Percentiles rank a stretch among this genome's conserved stretches.
These are phyloP conservation scores for Leishmania guyanensis DNA, from an alignment of 208 protist species.

Conservation along the genomic window DNA sequence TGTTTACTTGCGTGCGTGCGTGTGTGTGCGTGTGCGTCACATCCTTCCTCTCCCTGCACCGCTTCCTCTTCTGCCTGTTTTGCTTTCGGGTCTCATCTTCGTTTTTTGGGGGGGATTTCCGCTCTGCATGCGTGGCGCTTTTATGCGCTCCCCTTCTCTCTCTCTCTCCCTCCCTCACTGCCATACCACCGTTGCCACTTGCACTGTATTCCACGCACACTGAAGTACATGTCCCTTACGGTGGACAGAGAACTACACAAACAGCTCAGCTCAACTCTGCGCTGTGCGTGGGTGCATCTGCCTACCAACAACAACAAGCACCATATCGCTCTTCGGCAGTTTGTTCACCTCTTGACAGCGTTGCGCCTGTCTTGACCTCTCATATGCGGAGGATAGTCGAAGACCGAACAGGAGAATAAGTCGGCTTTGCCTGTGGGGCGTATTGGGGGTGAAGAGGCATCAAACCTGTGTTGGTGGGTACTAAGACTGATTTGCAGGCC, in stretches of 20 bases:
- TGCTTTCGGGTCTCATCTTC: background rate
- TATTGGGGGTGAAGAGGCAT: background rate
- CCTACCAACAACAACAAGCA: background rate
- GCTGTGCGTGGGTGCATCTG: background rate
- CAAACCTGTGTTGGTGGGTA: background rate
- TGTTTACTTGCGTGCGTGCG: background rate
- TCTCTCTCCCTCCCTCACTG: background rate
- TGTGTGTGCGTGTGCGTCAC: constrained; percentile 9
- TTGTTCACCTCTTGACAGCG: background rate
- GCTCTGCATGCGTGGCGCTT: background rate
- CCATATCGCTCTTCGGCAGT: background rate
- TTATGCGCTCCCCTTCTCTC: background rate
- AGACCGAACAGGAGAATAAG: background rate
- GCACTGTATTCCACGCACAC: background rate
- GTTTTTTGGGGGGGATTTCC: background rate
- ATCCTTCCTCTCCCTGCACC: background rate
- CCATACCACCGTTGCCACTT: background rate
- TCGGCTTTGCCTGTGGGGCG: background rate
- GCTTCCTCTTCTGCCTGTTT: background rate
- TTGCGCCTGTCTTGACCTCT: background rate
- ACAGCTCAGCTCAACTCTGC: background rate
- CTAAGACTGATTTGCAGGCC: background rate
- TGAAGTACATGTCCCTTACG: background rate
- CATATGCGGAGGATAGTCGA: background rate
- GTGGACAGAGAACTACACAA: background rate